Evolutionary conservation across 2,329 filamentous ascomycete genomes (phyloP).

Genomic region (Zymoseptoria brevis): DNA sequence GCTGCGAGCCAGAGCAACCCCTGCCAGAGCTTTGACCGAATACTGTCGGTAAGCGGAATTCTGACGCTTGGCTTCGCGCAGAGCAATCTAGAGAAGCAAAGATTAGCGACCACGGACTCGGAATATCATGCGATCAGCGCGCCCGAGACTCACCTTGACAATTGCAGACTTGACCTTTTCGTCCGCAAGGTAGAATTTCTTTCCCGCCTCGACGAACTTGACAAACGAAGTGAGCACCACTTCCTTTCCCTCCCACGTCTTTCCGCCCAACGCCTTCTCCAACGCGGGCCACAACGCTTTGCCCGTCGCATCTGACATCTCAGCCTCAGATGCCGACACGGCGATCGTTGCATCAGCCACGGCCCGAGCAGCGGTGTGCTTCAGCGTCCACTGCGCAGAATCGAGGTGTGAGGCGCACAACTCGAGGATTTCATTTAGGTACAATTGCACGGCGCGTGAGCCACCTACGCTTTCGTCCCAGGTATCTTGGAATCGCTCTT

Average conservation of each 20-base stretch:
- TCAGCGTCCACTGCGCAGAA: constrained; percentile 79
- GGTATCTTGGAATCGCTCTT: constrained; percentile 70
- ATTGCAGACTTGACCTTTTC: constrained; percentile 56
- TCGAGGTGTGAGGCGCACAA: constrained; percentile 63
- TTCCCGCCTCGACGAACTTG: constrained; percentile 62
- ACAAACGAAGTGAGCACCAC: constrained; percentile 72
- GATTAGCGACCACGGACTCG: background rate
- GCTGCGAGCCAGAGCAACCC: constrained; percentile 58
- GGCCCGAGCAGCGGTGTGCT: constrained; percentile 77
- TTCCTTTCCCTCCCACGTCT: constrained; percentile 91
- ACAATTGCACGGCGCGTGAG: constrained; percentile 70
- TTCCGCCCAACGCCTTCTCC: constrained; percentile 73
- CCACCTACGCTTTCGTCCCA: constrained; percentile 91
- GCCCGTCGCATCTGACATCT: constrained; percentile 42
- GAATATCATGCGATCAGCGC: background rate
- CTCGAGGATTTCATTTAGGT: constrained; percentile 70
- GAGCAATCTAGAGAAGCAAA: constrained; percentile 49
- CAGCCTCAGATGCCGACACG: constrained; percentile 44
- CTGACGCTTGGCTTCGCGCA: constrained; percentile 85
- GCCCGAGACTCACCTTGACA: constrained; percentile 48
- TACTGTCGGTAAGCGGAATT: constrained; percentile 76
- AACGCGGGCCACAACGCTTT: constrained; percentile 67
- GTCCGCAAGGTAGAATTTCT: constrained; percentile 50
- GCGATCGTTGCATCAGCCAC: constrained; percentile 65
- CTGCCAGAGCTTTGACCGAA: constrained; percentile 64